Base-by-base conservation (phyloP, 192 early-diverging fungal genomes). In the Backusella luteola region DNA sequence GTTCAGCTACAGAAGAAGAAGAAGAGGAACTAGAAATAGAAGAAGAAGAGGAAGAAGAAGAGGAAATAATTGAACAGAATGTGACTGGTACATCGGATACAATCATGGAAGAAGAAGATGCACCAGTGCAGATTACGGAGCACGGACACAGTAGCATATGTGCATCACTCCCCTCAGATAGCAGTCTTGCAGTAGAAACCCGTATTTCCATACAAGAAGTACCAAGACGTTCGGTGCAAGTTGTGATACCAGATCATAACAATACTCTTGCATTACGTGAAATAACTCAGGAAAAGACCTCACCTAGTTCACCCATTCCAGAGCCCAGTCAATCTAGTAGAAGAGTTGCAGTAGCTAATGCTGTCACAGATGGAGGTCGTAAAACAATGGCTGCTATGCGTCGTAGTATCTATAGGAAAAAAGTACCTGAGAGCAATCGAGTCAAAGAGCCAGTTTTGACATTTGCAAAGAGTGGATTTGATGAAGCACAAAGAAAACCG, bases 341-440 rank as follows among this genome's bases (percentile, higher is more conserved):
- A 29, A 69, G n/a, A 38, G 21, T 14, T 23, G 36, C 21, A 19
- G 68, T 69, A 21, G n/a, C 68, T 41, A 39, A 69, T 69, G 36
- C 68, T 41, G 38, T 69, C 8, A 38, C 35, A 39, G 68, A 69
- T 69, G 42, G 71, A 35, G 71, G 71, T 15, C 41, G 71, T 15
- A 72, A 72, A 34, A 42, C 71, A 32, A 72, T 72, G 71, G 71
- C 71, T 29, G 44, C 71, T 49, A 29, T 72, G 14, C 71, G 71
- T 7, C 71, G 71, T n/a, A 72, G 71, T 23, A 72, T 72, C 17
- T 53, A 72, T 34, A 39, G 44, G 3, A 72, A 72, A n/a, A 39
- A 52, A 63, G 23, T 29, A 26, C 56, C 17, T 5, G 68, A 69
- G 29, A 29, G 12, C 8, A 63, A 63, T 63, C 56, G n/a, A 39